Evolutionary conservation across 2,329 filamentous ascomycete genomes (phyloP).

Genomic region (Arthrinium phaeospermum): DNA sequence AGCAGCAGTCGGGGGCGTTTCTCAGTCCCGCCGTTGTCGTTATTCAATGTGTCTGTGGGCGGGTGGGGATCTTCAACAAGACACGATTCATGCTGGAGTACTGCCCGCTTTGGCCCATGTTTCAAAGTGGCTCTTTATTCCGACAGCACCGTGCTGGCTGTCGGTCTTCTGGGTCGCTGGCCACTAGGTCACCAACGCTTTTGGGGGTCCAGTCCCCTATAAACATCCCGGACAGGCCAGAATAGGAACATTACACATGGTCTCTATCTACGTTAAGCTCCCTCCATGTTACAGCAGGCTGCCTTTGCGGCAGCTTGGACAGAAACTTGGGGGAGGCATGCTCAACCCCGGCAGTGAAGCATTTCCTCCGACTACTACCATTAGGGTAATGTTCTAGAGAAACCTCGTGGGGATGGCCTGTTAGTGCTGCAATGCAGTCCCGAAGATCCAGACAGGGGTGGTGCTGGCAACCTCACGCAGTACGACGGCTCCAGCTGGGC

Average conservation of each 20-base stretch:
- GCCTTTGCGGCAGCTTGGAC: background rate
- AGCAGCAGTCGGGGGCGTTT: background rate
- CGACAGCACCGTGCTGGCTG: slow-evolving; percentile 4
- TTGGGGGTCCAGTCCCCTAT: background rate
- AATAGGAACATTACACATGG: background rate
- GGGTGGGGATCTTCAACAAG: slow-evolving; percentile 8
- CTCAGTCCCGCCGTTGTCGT: background rate
- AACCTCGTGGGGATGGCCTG: background rate
- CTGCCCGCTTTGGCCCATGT: slow-evolving; percentile 14
- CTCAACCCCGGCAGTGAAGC: background rate
- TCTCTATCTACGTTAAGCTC: background rate
- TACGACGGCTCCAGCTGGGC: slow-evolving; percentile 5
- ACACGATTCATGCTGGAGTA: slow-evolving; percentile 16
- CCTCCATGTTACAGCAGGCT: background rate
- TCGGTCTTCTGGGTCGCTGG: background rate
- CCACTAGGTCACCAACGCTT: background rate
- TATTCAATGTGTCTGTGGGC: background rate
- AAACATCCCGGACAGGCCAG: background rate
- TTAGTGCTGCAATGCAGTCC: slow-evolving; percentile 8
- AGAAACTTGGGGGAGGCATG: background rate
- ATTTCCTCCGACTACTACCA: background rate
- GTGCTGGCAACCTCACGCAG: slow-evolving; percentile 2
- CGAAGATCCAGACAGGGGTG: slow-evolving; percentile 10
- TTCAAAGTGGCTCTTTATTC: slow-evolving; percentile 16
- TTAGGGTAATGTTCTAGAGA: slow-evolving; percentile 17